Conservation (phyloP, 352 stramenopile genomes). For the Phytophthora crassamura region DNA sequence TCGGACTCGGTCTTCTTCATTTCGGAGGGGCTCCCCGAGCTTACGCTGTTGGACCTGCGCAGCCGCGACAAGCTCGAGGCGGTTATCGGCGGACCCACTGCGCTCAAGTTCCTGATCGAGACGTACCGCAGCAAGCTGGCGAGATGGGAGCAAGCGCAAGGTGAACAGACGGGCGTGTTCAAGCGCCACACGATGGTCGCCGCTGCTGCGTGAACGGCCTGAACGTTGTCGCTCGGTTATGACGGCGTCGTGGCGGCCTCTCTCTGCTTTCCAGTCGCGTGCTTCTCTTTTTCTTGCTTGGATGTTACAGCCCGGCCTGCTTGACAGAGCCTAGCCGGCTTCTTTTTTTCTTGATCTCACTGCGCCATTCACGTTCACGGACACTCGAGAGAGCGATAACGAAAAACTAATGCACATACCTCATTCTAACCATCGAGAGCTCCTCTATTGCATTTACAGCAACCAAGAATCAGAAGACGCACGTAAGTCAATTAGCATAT, state of each 20-base stretch:
- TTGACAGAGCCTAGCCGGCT: conserved; percentile 9
- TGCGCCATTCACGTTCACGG: conserved; percentile 17
- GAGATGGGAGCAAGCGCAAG: conserved; percentile 75
- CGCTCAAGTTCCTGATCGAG: conserved; percentile 84
- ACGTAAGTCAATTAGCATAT: conserved; percentile 30
- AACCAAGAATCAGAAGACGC: neutral
- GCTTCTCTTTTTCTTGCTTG: conserved; percentile 14
- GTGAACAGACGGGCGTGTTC: conserved; percentile 73
- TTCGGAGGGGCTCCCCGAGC: conserved; percentile 62
- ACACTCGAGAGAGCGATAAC: conserved; percentile 28
- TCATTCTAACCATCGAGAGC: neutral
- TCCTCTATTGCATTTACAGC: conserved; percentile 20
- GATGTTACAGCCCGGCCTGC: conserved; percentile 12
- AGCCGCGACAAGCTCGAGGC: conserved; percentile 79
- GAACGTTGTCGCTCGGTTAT: conserved; percentile 17
- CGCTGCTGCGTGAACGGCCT: conserved; percentile 54
- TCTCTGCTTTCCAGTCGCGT: conserved; percentile 12
- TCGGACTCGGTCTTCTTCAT: conserved; percentile 74
- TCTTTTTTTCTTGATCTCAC: conserved; percentile 10
- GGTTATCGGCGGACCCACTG: conserved; percentile 76
- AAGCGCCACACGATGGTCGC: conserved; percentile 65
- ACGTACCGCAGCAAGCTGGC: conserved; percentile 70
- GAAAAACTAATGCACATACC: conserved; percentile 18
- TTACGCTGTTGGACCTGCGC: conserved; percentile 79
- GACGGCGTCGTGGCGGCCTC: conserved; percentile 10